These are phyloP conservation scores for Petrea volubilis DNA, from an alignment of 257 asterid genomes.

Conservation along the genomic window DNA sequence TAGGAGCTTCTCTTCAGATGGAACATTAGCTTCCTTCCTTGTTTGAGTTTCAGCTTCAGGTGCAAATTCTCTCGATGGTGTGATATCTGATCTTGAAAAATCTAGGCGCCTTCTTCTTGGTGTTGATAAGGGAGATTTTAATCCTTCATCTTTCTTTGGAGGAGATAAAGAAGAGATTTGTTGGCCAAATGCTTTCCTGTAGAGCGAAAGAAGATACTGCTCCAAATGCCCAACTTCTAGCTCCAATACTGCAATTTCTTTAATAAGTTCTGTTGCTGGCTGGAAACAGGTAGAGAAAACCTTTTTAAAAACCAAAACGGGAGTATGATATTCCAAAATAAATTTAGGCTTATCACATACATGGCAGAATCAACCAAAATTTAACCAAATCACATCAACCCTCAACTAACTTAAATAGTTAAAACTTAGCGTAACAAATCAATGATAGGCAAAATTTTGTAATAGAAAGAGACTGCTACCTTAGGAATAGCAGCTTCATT, in stretches of 20 bases:
- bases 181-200: conserved; percentile 91
- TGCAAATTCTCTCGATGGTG: conserved; percentile 32
- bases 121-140: conserved; percentile 56
- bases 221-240: conserved; percentile 94
- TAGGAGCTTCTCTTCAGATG: conserved; percentile 47
- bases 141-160: conserved; percentile 37
- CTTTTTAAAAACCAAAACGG: background rate
- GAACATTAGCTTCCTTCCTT: conserved; percentile 39
- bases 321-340: background rate
- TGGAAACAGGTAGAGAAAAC: conserved; percentile 33
- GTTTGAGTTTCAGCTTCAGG: conserved; percentile 36
- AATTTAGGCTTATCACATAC: background rate
- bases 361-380: background rate
- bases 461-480: conserved; percentile 37
- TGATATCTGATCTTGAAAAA: conserved; percentile 55
- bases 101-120: conserved; percentile 80
- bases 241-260: conserved; percentile 87
- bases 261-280: conserved; percentile 92
- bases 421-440: background rate
- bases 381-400: background rate
- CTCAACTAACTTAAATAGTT: background rate
- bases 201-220: conserved; percentile 87
- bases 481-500: conserved; percentile 62
- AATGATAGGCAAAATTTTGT: background rate
- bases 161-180: conserved; percentile 65